These are phyloP conservation scores for Licmophora abbreviata DNA, from an alignment of 108 stramenopile species.

Conservation along the genomic window DNA sequence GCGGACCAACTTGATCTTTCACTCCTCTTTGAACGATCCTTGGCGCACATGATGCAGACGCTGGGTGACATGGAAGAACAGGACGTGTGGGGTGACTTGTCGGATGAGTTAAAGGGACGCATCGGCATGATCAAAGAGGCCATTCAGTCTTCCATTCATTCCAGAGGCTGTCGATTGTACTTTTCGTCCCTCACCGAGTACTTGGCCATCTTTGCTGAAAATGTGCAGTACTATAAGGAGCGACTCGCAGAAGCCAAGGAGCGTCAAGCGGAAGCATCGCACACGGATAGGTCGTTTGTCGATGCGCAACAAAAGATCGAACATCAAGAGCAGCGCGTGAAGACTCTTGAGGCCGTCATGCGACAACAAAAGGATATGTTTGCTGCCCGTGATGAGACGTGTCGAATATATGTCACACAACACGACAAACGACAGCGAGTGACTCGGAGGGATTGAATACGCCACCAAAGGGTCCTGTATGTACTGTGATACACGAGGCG, in stretches of 20 bases:
- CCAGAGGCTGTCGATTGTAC: conserved; percentile 10
- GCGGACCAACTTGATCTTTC: conserved; percentile 58
- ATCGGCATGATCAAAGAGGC: neutral
- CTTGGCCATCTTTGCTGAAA: conserved; percentile 46
- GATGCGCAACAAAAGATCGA: conserved; percentile 23
- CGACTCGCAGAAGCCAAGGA: conserved; percentile 37
- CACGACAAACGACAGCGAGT: too few relatives aligned
- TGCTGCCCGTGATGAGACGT: too few relatives aligned
- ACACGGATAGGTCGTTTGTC: conserved; percentile 1
- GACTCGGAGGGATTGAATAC: too few relatives aligned
- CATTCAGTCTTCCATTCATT: conserved; percentile 7
- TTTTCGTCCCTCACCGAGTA: conserved; percentile 43
- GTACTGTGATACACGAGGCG: too few relatives aligned
- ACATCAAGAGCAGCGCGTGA: conserved; percentile 23
- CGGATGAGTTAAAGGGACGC: neutral
- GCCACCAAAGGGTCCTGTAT: too few relatives aligned
- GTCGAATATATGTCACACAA: too few relatives aligned
- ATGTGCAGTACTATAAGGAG: conserved; percentile 35
- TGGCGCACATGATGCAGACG: conserved; percentile 29
- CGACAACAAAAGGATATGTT: conserved; percentile 35
- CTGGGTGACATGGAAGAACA: conserved; percentile 9
- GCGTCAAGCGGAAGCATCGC: conserved; percentile 2
- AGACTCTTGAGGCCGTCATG: conserved; percentile 17
- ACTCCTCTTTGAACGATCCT: conserved; percentile 41
- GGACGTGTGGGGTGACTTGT: conserved; percentile 11